Base-by-base conservation (phyloP, 2,329 filamentous ascomycete species). In the Gnomoniopsis smithogilvyi region DNA sequence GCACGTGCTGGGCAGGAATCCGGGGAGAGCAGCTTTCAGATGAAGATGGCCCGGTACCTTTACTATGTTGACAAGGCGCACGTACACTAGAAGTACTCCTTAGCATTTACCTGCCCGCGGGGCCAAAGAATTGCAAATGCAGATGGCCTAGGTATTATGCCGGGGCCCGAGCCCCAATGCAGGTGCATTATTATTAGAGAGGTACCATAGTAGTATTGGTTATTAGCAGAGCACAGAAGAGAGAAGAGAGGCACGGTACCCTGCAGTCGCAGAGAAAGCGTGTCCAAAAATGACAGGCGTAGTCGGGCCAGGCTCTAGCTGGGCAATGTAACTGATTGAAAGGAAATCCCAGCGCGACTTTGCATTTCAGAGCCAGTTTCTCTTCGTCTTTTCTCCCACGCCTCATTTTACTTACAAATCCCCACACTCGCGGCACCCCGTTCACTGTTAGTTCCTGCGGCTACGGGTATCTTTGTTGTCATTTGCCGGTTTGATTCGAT, bases 281-380 rank as follows among this genome's bases (percentile, higher is more conserved):
- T 59, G 59, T 58, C 38, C 51, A 47, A 54, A 51, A 58, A 34
- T 53, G 46, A 59, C 47, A 53, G 60, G 56, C 36, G 46, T 36
- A 52, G 43, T 21, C 7, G 10, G 43, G 21, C 43, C 8, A 19
- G 43, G 26, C 26, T 30, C 26, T 30, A 4, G 26, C 26, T 30
- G 26, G 26, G 26, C 26, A 8, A 30, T 30, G 26, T 30, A 30
- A 30, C 8, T 30, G 8, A 4, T 30, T 30, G 26, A 30, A 8
- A 4, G 26, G 26, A 30, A 30, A 41, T 11, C 6, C 36, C 36
- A 41, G 4, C 36, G 36, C 36, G 36, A 41, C 36, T 41, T 41
- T 19, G 52, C 52, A 54, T 2, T 24, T 22, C 52, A 19, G 41
- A 54, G 4, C 24, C 11, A 7, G 8, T 19, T 49, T 21, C 34